phyloP scores from a whole-genome alignment of 768 basidiomycete species.

The Rhodotorula sphaerocarpa region DNA sequence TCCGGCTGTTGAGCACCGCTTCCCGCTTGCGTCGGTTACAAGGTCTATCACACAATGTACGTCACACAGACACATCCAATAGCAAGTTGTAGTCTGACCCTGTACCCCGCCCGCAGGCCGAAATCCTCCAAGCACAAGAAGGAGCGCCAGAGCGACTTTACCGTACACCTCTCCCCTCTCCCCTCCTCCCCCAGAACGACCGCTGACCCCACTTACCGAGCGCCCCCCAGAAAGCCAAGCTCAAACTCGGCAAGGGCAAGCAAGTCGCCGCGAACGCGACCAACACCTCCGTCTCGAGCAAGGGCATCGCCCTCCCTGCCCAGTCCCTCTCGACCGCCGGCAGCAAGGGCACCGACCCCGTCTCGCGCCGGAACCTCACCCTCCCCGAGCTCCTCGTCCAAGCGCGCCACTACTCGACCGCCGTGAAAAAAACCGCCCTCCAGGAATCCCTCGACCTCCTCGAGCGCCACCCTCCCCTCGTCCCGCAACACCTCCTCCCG shows the following conservation, averaged over 20 bases:
- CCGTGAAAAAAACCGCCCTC: conserved; percentile 60
- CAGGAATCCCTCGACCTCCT: conserved; percentile 52
- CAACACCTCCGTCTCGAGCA: conserved; percentile 91
- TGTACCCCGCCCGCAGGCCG: conserved; percentile 45
- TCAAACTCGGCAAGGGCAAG: conserved; percentile 95
- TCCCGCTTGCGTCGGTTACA: too few relatives aligned
- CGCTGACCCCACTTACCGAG: conserved; percentile 1
- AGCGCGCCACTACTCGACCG: conserved; percentile 72
- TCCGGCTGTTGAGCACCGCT: too few relatives aligned
- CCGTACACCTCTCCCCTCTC: conserved; percentile 47
- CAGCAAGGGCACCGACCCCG: conserved; percentile 52
- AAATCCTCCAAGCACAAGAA: conserved; percentile 71
- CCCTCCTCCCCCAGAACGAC: background rate
- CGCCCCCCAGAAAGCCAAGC: conserved; percentile 72
- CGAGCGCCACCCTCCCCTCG: conserved; percentile 53
- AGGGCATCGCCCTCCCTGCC: conserved; percentile 73
- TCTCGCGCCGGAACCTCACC: conserved; percentile 65
- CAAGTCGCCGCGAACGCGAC: conserved; percentile 70
- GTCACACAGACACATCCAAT: too few relatives aligned
- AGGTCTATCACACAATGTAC: too few relatives aligned
- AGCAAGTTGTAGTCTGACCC: too few relatives aligned
- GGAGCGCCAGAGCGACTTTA: conserved; percentile 81
- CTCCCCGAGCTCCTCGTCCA: conserved; percentile 69
- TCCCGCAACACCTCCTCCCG: conserved; percentile 40
- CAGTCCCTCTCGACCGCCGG: conserved; percentile 61